phyloP scores from a whole-genome alignment of 768 basidiomycete species.

The Tulasnella sp. region DNA sequence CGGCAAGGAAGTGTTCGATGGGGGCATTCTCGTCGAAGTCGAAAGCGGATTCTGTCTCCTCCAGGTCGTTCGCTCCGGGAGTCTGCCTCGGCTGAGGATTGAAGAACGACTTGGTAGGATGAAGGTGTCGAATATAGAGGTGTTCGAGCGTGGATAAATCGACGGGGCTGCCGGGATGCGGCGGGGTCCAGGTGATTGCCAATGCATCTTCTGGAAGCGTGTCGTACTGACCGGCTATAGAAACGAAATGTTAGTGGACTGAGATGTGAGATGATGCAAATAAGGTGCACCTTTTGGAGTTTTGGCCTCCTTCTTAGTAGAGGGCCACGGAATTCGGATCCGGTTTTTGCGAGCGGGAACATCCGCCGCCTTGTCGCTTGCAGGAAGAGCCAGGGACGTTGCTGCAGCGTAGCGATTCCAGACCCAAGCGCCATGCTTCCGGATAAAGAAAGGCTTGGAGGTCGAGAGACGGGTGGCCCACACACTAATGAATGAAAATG shows the following conservation, averaged over 20 bases:
- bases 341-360: conserved; percentile 25
- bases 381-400: conserved; percentile 37
- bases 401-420: conserved; percentile 65
- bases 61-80: not conserved
- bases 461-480: conserved; percentile 64
- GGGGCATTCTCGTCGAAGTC: conserved; percentile 40
- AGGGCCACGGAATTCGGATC: conserved; percentile 62
- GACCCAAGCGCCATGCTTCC: conserved; percentile 41
- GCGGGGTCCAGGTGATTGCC: conserved; percentile 60
- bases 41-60: not conserved
- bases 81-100: not conserved
- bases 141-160: conserved; percentile 39
- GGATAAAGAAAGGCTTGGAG: conserved; percentile 48
- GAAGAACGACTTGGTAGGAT: not conserved
- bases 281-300: conserved; percentile 6
- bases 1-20: conserved; percentile 51
- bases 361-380: conserved; percentile 30
- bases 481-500: conserved; percentile 36
- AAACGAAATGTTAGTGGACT: conserved; percentile 15
- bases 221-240: conserved; percentile 53
- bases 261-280: not conserved
- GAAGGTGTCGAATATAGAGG: conserved; percentile 41
- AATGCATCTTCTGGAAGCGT: conserved; percentile 49
- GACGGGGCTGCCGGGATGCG: conserved; percentile 33
- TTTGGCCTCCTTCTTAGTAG: conserved; percentile 16